Conservation (phyloP, 1,284 basidiomycete species). For the Cryptococcus sp. region DNA sequence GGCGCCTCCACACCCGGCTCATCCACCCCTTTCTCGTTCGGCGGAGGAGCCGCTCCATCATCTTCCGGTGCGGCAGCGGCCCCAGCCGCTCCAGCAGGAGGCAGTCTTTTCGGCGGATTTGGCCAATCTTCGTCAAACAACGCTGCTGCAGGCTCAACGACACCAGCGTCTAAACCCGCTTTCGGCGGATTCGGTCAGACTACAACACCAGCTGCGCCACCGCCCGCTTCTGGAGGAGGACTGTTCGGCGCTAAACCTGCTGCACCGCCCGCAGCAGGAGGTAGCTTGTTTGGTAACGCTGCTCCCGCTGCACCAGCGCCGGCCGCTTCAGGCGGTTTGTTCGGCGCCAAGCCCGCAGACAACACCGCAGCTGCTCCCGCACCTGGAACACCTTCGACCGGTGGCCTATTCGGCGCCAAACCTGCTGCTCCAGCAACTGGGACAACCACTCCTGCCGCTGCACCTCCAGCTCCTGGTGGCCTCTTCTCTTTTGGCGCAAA, state of each 20-base stretch:
- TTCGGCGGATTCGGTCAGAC: constrained; percentile 42
- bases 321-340: constrained; percentile 25
- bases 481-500: constrained; percentile 38
- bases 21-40: constrained; percentile 20
- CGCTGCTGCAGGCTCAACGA: constrained; percentile 31
- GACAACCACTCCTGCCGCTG: constrained; percentile 25
- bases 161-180: constrained; percentile 42
- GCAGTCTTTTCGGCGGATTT: constrained; percentile 35
- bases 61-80: constrained; percentile 14
- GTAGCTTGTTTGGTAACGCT: constrained; percentile 28
- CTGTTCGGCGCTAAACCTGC: constrained; percentile 39
- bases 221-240: constrained; percentile 26
- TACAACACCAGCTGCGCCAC: constrained; percentile 41
- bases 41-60: constrained; percentile 4
- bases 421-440: constrained; percentile 14
- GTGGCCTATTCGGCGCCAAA: constrained; percentile 32
- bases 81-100: constrained; percentile 16
- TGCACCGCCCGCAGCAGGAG: constrained; percentile 15
- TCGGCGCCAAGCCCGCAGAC: constrained; percentile 29
- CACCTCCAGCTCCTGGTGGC: constrained; percentile 25
- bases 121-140: constrained; percentile 15
- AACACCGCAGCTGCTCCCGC: not conserved
- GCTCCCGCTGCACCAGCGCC: constrained; percentile 14
- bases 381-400: constrained; percentile 21
- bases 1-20: constrained; percentile 11